Evolutionary conservation across 306 rosid genomes (phyloP), one percentile per base, ranked within the genome.

Genomic region (Cucumis cinereus): DNA sequence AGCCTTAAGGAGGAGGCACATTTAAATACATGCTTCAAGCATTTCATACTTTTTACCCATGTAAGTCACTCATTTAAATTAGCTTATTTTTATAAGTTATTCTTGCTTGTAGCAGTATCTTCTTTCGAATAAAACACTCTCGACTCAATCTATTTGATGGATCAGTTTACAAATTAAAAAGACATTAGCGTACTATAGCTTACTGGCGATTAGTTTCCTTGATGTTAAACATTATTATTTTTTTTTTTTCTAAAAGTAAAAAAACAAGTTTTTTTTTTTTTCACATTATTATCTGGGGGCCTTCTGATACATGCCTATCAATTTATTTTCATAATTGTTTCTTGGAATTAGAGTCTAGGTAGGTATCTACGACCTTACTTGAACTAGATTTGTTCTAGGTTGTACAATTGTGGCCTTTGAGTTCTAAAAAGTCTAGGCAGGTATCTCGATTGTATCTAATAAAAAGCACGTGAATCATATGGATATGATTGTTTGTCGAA

Each of bases 1-100:
- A 90, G 95, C 89, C 96, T 95, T 61, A 92, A 95, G 91, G 99
- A 95, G 81, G 99, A 95, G 90, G 99, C 99, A 76, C 98, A 95
- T 89, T 82, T 95, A 47, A 92, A 95, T 81, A 95, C 99, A 56
- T 95, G 99, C 96, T 95, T 95, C 93, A 95, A 95, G 96, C 99
- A 92, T 92, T 95, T 95, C 86, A 95, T 95, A 78, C 96, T 95
- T 73, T 95, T 95, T 78, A 95, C 99, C 78, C 89, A 90, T 81
- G 97, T 92, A 89, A 95, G 99, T 82, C 78, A 72, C 53, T 33
- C 58, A 28, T 60, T 52, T 41, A 71, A 49, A 2, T 22, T 47
- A 11, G 9, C 13, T 14, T 13, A 5, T 35, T 67, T 22, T 67
- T 47, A 15, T 45, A 13, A 69, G 24, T 47, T 43, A 24, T 70